A percentile compares a stretch with the other conserved stretches of the same genome.
phyloP scores from a whole-genome alignment of 108 stramenopile species.

The Cylindrotheca fusiformis region DNA sequence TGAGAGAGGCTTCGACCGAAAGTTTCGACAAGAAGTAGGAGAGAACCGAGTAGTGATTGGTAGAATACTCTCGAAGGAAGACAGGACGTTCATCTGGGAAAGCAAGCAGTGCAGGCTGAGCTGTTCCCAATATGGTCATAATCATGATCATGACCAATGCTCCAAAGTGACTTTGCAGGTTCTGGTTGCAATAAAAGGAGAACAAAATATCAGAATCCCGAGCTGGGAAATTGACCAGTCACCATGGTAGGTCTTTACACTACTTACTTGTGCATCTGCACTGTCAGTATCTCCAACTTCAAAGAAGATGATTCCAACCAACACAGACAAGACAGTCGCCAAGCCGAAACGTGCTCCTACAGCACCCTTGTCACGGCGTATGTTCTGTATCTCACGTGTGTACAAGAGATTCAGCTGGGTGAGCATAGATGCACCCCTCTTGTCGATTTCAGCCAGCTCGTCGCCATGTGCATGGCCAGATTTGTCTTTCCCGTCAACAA shows the following conservation, averaged over 20 bases:
- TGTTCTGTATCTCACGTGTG: slow-evolving; percentile 46
- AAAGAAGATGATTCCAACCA: slow-evolving; percentile 70
- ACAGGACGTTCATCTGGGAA: slow-evolving; percentile 88
- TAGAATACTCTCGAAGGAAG: slow-evolving; percentile 85
- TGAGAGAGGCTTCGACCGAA: slow-evolving; percentile 44
- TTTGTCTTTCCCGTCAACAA: too few relatives aligned
- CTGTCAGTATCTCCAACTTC: slow-evolving; percentile 41
- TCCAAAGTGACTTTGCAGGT: slow-evolving; percentile 66
- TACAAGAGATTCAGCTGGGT: slow-evolving; percentile 47
- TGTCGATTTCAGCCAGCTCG: too few relatives aligned
- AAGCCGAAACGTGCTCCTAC: slow-evolving; percentile 58
- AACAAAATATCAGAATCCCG: not conserved
- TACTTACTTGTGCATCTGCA: slow-evolving; percentile 8
- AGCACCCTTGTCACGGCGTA: slow-evolving; percentile 48
- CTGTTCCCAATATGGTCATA: slow-evolving; percentile 54
- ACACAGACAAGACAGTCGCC: slow-evolving; percentile 47
- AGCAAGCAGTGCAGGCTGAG: slow-evolving; percentile 67
- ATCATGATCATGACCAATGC: slow-evolving; percentile 53
- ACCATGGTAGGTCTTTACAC: not conserved
- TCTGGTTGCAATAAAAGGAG: too few relatives aligned
- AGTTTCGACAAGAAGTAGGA: slow-evolving; percentile 65
- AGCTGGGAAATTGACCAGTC: not conserved
- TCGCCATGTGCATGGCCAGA: too few relatives aligned
- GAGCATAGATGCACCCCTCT: too few relatives aligned
- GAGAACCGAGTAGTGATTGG: slow-evolving; percentile 70